These are phyloP conservation scores for Lasiosphaeria miniovina DNA, from an alignment of 495 filamentous ascomycete species.

Conservation along the genomic window DNA sequence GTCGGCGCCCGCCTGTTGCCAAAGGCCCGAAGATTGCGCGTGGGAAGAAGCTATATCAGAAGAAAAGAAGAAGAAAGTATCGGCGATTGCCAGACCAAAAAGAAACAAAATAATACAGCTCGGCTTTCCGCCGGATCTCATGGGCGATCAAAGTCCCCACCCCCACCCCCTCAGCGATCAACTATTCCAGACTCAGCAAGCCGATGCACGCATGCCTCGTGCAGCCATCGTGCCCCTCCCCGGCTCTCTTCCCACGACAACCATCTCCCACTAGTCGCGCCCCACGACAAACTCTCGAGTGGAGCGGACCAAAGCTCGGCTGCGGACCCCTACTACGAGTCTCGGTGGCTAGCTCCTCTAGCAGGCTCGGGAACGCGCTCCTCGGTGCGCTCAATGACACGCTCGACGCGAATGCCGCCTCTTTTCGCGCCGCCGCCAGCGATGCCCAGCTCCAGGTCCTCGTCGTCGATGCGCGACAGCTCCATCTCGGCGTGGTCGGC, in stretches of 20 bases:
- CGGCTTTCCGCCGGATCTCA: too few relatives aligned
- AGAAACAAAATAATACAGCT: not conserved
- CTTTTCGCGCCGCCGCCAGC: not conserved
- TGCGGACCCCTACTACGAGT: constrained; percentile 9
- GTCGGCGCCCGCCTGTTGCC: too few relatives aligned
- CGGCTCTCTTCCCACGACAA: too few relatives aligned
- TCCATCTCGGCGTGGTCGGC: constrained; percentile 11
- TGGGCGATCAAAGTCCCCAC: too few relatives aligned
- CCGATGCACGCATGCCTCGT: too few relatives aligned
- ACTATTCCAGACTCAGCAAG: too few relatives aligned
- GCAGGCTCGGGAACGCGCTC: not conserved
- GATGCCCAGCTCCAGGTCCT: constrained; percentile 4
- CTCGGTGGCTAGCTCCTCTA: not conserved
- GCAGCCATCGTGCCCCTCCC: too few relatives aligned
- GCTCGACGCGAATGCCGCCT: constrained; percentile 7
- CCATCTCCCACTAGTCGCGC: not conserved
- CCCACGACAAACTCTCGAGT: not conserved
- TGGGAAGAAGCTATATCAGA: not conserved
- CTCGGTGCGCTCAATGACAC: constrained; percentile 2
- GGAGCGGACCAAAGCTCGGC: not conserved
- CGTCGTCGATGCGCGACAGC: constrained; percentile 15
- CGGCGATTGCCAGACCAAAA: not conserved
- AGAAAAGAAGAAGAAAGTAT: not conserved
- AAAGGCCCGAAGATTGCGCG: not conserved
- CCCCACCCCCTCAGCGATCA: too few relatives aligned